Conservation (phyloP, 192 early-diverging fungal genomes). For the Mortierella antarctica region DNA sequence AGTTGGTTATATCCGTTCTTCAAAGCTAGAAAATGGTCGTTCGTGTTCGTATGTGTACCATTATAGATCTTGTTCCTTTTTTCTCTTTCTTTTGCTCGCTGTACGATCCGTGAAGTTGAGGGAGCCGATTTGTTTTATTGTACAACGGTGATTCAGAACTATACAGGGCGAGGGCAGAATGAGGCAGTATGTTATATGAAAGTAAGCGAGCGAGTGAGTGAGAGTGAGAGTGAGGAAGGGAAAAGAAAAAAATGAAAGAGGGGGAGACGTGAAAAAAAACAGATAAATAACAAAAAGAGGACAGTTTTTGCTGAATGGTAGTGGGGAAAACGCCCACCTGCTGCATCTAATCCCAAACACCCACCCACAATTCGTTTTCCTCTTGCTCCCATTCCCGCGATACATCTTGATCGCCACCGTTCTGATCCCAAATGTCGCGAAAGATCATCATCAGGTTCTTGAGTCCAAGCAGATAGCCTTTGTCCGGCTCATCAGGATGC, state of each 20-base stretch:
- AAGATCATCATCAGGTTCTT: constrained; percentile 76
- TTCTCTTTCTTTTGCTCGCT: too few species aligned
- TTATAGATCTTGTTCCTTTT: not conserved
- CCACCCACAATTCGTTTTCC: constrained; percentile 40
- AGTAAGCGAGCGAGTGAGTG: not conserved
- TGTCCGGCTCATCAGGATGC: constrained; percentile 74
- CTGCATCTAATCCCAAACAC: constrained; percentile 33
- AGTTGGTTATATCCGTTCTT: constrained; percentile 43
- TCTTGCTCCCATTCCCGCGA: constrained; percentile 28
- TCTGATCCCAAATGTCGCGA: constrained; percentile 68
- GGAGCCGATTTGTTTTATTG: too few species aligned
- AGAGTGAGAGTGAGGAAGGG: constrained; percentile 4
- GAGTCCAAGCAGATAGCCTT: constrained; percentile 83
- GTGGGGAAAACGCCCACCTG: not conserved
- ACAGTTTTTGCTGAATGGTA: not conserved
- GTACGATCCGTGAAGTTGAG: too few species aligned
- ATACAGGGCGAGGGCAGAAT: not conserved
- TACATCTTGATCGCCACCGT: constrained; percentile 42
- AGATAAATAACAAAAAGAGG: not conserved
- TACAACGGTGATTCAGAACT: too few species aligned
- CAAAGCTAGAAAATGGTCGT: not conserved
- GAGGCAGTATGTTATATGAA: constrained; percentile 1
- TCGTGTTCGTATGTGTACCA: not conserved
- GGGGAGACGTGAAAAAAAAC: constrained; percentile 1
- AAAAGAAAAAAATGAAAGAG: constrained; percentile 1